A percentile compares a stretch with the other conserved stretches of the same genome.
These are phyloP conservation scores for Polychaeton citri DNA, from an alignment of 2,329 filamentous ascomycete genomes.

Conservation along the genomic window DNA sequence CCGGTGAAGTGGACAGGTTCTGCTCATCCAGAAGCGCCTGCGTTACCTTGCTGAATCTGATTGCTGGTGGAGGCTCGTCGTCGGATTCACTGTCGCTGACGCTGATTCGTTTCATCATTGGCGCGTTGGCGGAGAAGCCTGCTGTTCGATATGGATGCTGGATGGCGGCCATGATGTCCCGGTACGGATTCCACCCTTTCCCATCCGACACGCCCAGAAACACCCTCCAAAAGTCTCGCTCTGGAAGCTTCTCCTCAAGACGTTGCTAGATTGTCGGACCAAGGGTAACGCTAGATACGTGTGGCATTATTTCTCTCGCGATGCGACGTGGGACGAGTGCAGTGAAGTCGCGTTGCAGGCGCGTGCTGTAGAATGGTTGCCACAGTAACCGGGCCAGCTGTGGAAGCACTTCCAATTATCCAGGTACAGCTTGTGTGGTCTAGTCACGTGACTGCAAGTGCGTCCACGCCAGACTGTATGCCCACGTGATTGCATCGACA, in stretches of 20 bases:
- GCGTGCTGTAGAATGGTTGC: background rate
- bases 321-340: background rate
- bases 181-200: background rate
- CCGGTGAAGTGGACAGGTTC: constrained; percentile 45
- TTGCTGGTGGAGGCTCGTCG: constrained; percentile 76
- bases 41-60: constrained; percentile 87
- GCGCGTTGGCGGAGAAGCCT: constrained; percentile 32
- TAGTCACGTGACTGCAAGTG: no score
- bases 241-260: no score
- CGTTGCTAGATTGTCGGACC: no score
- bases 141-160: constrained; percentile 23
- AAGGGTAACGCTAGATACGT: no score
- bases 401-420: no score
- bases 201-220: no score
- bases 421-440: no score
- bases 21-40: constrained; percentile 60
- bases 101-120: constrained; percentile 35
- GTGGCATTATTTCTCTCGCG: no score
- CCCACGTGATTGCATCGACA: no score
- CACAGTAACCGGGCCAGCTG: no score
- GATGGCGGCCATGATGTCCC: constrained; percentile 19
- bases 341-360: background rate
- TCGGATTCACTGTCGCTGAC: constrained; percentile 74
- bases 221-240: no score
- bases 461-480: no score